Percentiles rank a stretch among this genome's conserved stretches.
Conservation (phyloP, 345 rosid species). For the Eucalyptus grandis region DNA sequence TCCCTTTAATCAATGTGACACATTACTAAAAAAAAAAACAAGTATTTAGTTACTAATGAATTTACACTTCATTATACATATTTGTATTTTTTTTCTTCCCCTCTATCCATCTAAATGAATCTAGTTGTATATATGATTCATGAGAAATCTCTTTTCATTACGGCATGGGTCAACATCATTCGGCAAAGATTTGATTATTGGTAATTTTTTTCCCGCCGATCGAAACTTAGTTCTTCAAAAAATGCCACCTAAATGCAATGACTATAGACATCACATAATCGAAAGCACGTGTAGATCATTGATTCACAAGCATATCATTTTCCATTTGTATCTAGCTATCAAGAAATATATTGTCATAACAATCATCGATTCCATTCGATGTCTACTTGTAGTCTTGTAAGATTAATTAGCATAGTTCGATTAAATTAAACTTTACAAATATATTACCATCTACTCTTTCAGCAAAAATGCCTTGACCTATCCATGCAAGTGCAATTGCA, state of each 20-base stretch:
- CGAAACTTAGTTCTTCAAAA: rapidly evolving
- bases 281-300: not conserved
- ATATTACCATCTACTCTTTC: not conserved
- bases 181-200: rapidly evolving
- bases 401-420: not conserved
- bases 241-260: not conserved
- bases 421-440: not conserved
- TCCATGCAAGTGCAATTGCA: too few species aligned
- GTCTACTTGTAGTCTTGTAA: not conserved
- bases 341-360: rapidly evolving
- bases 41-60: not conserved
- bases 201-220: rapidly evolving
- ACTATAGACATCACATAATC: not conserved
- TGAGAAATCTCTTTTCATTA: not conserved
- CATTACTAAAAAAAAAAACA: not conserved
- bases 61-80: not conserved
- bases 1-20: not conserved
- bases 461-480: not conserved
- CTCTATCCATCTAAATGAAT: not conserved
- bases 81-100: rapidly evolving
- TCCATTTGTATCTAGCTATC: not conserved
- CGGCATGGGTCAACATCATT: not conserved
- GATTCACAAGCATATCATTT: rapidly evolving
- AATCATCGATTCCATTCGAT: not conserved
- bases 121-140: not conserved